phyloP scores from a whole-genome alignment of 768 basidiomycete species.

The Pholiota conissans region DNA sequence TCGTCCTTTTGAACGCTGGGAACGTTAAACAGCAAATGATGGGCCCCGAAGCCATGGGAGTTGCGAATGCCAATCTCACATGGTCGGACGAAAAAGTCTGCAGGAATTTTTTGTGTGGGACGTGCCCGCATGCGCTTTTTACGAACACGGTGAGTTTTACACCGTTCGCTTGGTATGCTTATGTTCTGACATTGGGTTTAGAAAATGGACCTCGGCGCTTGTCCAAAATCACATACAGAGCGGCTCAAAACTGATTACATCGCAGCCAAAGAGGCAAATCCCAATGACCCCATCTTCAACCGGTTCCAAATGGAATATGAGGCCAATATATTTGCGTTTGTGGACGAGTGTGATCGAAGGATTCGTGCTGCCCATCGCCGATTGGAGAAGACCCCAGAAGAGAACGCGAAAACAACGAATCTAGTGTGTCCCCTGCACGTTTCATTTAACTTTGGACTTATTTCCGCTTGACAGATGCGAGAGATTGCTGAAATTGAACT shows the following conservation, averaged over 20 bases:
- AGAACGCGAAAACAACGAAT: slow-evolving; percentile 98
- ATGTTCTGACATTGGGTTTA: slow-evolving; percentile 28
- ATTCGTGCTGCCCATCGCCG: slow-evolving; percentile 92
- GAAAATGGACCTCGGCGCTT: slow-evolving; percentile 99
- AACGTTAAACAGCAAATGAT: slow-evolving; percentile 86
- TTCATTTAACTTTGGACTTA: slow-evolving; percentile 6
- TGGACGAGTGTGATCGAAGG: slow-evolving; percentile 97
- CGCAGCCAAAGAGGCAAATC: slow-evolving; percentile 72
- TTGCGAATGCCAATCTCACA: slow-evolving; percentile 86
- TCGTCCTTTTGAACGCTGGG: slow-evolving; percentile 20
- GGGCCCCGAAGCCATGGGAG: slow-evolving; percentile 99
- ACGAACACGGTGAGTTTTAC: slow-evolving; percentile 84
- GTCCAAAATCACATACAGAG: slow-evolving; percentile 95
- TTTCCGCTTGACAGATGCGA: slow-evolving; percentile 66
- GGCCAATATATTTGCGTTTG: slow-evolving; percentile 91
- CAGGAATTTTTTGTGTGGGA: slow-evolving; percentile 96
- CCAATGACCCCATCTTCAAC: slow-evolving; percentile 78
- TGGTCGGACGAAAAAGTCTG: slow-evolving; percentile 98
- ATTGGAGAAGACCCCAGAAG: slow-evolving; percentile 98
- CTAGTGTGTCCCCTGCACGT: slow-evolving; percentile 50
- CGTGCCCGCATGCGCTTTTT: slow-evolving; percentile 97
- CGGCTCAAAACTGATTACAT: slow-evolving; percentile 89
- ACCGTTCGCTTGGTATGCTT: neutral
- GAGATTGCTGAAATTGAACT: slow-evolving; percentile 99
- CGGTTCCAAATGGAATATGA: slow-evolving; percentile 96